Percentiles rank a stretch among this genome's conserved stretches.
phyloP scores from a whole-genome alignment of 2,329 filamentous ascomycete species.

The Fusarium vanettenii region DNA sequence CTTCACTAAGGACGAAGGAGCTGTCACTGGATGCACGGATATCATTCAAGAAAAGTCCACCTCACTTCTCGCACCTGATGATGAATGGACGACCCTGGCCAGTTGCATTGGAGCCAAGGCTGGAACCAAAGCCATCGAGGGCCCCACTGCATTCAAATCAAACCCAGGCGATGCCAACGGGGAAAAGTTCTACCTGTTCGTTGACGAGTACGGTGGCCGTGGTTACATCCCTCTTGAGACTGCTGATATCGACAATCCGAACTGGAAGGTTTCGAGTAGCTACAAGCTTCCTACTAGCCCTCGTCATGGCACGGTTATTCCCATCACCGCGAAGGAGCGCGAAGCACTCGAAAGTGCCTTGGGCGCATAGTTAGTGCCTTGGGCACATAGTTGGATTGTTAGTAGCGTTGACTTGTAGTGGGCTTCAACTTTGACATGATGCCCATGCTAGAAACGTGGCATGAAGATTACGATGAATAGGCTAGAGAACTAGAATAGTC shows the following conservation, averaged over 20 bases:
- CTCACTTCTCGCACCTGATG: constrained; percentile 53
- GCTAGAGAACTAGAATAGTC: neutral
- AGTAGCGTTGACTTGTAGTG: too few species aligned
- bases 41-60: constrained; percentile 64
- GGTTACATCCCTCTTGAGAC: constrained; percentile 67
- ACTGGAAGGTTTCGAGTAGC: constrained; percentile 58
- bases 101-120: constrained; percentile 63
- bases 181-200: constrained; percentile 66
- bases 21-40: constrained; percentile 62
- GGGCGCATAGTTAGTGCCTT: constrained; percentile 7
- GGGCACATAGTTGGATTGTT: neutral
- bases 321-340: constrained; percentile 55
- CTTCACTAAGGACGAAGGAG: constrained; percentile 67
- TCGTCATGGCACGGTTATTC: constrained; percentile 65
- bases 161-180: constrained; percentile 62
- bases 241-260: constrained; percentile 58
- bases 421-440: neutral
- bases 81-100: constrained; percentile 57
- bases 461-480: neutral
- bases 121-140: constrained; percentile 61
- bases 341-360: constrained; percentile 13
- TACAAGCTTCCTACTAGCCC: constrained; percentile 62
- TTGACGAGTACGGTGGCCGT: constrained; percentile 63
- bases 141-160: constrained; percentile 63
- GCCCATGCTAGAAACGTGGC: neutral